phyloP scores from a whole-genome alignment of 1,139 yeast genomes.

The Hyphopichia wangnamkhiaoensis region DNA sequence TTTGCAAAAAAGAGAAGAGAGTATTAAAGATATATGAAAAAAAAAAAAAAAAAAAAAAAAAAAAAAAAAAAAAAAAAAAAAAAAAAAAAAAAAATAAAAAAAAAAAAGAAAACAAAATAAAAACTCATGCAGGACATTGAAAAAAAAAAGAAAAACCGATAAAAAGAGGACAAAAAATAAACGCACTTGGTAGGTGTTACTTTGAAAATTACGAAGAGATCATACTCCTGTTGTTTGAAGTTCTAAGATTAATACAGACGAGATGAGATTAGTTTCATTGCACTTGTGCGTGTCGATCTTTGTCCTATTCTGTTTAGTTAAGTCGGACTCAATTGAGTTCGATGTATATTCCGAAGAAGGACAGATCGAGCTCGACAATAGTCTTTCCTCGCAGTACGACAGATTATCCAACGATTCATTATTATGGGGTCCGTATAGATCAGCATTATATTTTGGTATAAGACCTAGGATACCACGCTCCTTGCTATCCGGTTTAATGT shows the following conservation, averaged over 20 bases:
- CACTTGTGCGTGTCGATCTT: constrained; percentile 1
- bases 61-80: background rate
- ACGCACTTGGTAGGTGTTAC: background rate
- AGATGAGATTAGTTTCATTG: background rate
- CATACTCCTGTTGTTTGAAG: background rate
- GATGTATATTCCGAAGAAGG: constrained; percentile 14
- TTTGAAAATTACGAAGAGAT: background rate
- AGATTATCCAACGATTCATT: constrained; percentile 36
- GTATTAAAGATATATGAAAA: background rate
- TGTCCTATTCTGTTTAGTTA: constrained; percentile 2
- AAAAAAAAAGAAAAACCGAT: background rate
- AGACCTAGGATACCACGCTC: constrained; percentile 81
- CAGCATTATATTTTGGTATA: constrained; percentile 83
- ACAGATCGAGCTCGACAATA: constrained; percentile 7
- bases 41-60: background rate
- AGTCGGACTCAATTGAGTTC: constrained; percentile 14
- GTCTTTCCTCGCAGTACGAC: constrained; percentile 22
- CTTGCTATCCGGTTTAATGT: constrained; percentile 78
- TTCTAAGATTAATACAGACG: background rate
- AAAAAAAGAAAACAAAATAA: background rate
- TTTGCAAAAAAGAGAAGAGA: no score
- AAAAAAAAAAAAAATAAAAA: background rate
- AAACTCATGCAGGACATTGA: background rate
- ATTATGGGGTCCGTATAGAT: constrained; percentile 91
- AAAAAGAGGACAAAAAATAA: background rate